Evolutionary conservation across 192 early-diverging fungal genomes (phyloP), one percentile per base, ranked within the genome.

Genomic region (Backusella liffmaniae): DNA sequence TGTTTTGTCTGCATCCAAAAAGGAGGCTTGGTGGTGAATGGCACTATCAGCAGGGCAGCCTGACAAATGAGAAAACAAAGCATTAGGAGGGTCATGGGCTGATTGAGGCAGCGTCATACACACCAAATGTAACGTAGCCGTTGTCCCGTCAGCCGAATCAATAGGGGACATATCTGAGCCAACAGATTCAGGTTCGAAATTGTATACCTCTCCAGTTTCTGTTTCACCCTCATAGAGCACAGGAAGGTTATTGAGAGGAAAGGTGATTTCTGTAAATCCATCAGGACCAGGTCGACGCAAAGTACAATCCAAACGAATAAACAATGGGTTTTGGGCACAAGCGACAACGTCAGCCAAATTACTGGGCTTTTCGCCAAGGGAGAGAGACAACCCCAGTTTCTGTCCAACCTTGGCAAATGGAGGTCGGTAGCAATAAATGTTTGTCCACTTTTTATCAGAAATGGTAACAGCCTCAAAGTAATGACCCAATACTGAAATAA

Each of bases 271-370:
- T 16, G 87, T 87, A 62, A 81, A 78, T 30, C 85, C 88, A 23
- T 72, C 77, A 0, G 73, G 26, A 16, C 73, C 13, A 0, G 85
- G 84, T 65, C 92, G 93, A 66, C 82, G 75, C 49, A 94, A 90
- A 8, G 84, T 87, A 70, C 87, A 91, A 75, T 95, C 92, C 0
- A 91, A 76, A 44, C 89, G 84, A 5, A 95, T 75, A 69, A 94
- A 92, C 1, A 95, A 80, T 3, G 94, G 94, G 29, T 87, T 85
- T 34, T 93, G 88, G 7, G 92, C 90, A 72, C 86, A 90, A 15
- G 86, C 84, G 42, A 87, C 84, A 49, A 86, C 77, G 41, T 86
- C 85, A 10, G 80, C 73, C 18, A 89, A 70, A 53, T 74, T 76
- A 35, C 69, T 76, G 3, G 80, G 74, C 75, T 80, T 78, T 49